Percentiles rank a stretch among this genome's conserved stretches.
Evolutionary conservation across 805 yeast genomes (phyloP).

Genomic region (Brettanomyces nanus): DNA sequence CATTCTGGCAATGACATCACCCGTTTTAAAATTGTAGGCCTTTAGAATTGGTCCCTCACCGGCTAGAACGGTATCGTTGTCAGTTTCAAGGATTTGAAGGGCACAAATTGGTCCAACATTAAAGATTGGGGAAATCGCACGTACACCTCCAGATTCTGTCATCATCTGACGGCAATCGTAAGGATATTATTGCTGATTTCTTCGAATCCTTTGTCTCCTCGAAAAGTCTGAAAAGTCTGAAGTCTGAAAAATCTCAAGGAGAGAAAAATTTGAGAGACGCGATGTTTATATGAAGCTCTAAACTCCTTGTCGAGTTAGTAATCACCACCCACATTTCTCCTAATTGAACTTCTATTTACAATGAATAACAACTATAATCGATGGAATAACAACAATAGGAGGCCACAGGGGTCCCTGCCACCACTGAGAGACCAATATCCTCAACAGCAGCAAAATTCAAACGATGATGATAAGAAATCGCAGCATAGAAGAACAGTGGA

Average conservation of each 20-base stretch:
- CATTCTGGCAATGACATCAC: constrained; percentile 26
- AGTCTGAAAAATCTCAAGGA: no score
- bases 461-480: constrained; percentile 10
- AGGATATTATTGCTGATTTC: no score
- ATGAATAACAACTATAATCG: constrained; percentile 3
- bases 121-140: constrained; percentile 5
- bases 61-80: constrained; percentile 33
- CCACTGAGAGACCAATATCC: background rate
- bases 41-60: constrained; percentile 69
- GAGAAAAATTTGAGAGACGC: no score
- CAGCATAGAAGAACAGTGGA: constrained; percentile 63
- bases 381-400: constrained; percentile 5
- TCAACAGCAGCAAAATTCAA: constrained; percentile 10
- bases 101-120: constrained; percentile 71
- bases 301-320: no score
- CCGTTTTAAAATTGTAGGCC: constrained; percentile 37
- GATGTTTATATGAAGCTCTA: no score
- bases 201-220: no score
- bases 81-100: constrained; percentile 31
- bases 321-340: no score
- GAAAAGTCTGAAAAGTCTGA: no score
- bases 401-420: background rate
- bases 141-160: no score
- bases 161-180: no score
- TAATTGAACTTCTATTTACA: background rate